Base-by-base conservation (phyloP, 2,329 filamentous ascomycete genomes). In the Cadophora malorum region DNA sequence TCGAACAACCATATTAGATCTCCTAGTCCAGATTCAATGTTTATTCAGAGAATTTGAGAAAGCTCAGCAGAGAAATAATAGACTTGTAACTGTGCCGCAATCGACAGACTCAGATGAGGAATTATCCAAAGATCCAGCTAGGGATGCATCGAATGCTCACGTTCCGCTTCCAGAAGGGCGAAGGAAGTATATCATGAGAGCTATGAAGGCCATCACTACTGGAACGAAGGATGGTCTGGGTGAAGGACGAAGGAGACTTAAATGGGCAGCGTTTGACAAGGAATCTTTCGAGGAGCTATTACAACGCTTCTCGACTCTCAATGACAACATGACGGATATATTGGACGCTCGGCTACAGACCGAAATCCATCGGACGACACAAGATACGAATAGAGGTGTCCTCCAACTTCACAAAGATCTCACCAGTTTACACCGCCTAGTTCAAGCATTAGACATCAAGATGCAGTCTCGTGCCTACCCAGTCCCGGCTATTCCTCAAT, bases 241-340 rank as follows among this genome's bases (percentile, higher is more conserved):
- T 4, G 79, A 70, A 47, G 70, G 69, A 14, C 55, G 52, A 14
- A 68, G 69, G 38, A 69, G 81, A n/a, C 71, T 84, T 19, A 76
- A 74, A 65, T 84, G 83, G 82, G 79, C 80, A 4, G 79, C 81
- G 1, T 82, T 84, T 69, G 82, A 84, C 71, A 83, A 83, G 71
- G 76, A 74, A 14, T 80, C 78, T 1, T 84, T 84, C 67, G 83
- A 84, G 74, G 74, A 73, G 19, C 73, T 84, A 23, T 76, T 84
- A 4, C 77, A 78, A 58, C 78, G 80, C 59, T 84, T 84, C 68
- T 79, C 81, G 0, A 71, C 78, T 5, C 74, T 84, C 6, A 84
- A 84, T 70, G 82, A 84, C 70, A 81, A 78, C 69, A 84, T 84
- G 79, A 83, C 81, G 31, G 79, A 81, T 64, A 81, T 84, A 5